Conservation (phyloP, 192 early-diverging fungal species). For the Backusella psychrophila region DNA sequence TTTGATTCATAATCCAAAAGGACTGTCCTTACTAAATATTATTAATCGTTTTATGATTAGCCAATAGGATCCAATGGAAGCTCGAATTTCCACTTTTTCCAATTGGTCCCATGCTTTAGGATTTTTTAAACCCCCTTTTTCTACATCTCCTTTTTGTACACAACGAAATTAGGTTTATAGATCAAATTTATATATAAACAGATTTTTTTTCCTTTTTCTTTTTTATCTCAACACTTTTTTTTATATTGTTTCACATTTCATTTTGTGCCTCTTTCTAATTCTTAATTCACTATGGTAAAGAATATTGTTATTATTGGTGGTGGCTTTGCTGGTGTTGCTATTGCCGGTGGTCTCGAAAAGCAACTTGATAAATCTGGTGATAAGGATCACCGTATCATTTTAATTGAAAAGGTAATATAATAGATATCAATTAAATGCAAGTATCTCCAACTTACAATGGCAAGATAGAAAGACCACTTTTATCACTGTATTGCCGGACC, state of each 20-base stretch:
- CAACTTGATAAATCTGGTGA: slow-evolving; percentile 14
- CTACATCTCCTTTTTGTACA: background rate
- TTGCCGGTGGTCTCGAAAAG: slow-evolving; percentile 42
- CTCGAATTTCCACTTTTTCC: background rate
- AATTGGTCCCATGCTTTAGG: background rate
- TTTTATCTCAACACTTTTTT: background rate
- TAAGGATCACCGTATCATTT: slow-evolving; percentile 45
- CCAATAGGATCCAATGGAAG: background rate
- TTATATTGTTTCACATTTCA: background rate
- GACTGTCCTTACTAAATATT: background rate
- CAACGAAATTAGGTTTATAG: background rate
- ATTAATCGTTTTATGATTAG: background rate
- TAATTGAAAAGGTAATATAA: slow-evolving; percentile 44
- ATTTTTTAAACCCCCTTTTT: background rate
- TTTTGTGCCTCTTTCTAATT: background rate
- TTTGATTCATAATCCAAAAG: too few species aligned
- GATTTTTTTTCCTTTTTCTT: background rate
- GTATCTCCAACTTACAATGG: background rate
- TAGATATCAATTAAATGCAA: background rate
- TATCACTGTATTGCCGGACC: slow-evolving; percentile 52
- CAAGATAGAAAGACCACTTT: slow-evolving; percentile 45
- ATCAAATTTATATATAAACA: background rate
- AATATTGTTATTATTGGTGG: slow-evolving; percentile 42
- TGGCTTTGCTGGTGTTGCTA: slow-evolving; percentile 49
- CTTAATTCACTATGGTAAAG: slow-evolving; percentile 13